Conservation (phyloP, 306 rosid species). For the Hylodesmum podocarpum region DNA sequence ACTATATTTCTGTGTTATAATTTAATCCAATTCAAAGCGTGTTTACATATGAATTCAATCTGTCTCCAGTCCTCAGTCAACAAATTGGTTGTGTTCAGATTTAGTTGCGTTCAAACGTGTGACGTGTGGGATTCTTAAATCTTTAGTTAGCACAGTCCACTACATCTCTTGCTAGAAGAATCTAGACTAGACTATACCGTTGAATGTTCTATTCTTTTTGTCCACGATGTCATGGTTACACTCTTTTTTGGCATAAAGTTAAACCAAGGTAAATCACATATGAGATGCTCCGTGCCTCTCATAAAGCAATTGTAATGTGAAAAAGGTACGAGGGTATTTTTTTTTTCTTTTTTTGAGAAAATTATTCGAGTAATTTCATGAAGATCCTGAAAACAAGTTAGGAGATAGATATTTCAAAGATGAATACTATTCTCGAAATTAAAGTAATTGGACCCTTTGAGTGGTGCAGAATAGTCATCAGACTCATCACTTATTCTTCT, state of each 20-base stretch:
- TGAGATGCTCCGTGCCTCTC: slow-evolving; percentile 23
- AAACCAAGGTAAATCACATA: slow-evolving; percentile 26
- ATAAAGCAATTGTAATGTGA: slow-evolving; percentile 7
- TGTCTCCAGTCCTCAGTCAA: slow-evolving; percentile 1
- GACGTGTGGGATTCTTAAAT: slow-evolving; percentile 22
- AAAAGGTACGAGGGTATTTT: slow-evolving; percentile 16
- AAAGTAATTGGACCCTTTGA: slow-evolving; percentile 28
- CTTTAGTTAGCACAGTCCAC: slow-evolving; percentile 35
- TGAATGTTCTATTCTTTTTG: neutral
- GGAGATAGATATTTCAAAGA: slow-evolving; percentile 29
- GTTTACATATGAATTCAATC: neutral
- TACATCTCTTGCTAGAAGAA: slow-evolving; percentile 30
- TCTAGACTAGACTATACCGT: slow-evolving; percentile 9
- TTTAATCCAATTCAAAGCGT: neutral
- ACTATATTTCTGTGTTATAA: neutral
- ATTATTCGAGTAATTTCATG: slow-evolving; percentile 22
- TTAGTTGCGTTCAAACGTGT: slow-evolving; percentile 24
- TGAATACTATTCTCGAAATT: slow-evolving; percentile 25
- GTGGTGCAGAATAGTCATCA: slow-evolving; percentile 41
- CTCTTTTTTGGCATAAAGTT: slow-evolving; percentile 25
- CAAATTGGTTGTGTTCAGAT: neutral
- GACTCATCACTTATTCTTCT: slow-evolving; percentile 25
- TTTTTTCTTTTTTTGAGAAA: neutral
- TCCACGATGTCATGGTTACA: neutral
- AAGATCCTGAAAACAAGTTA: slow-evolving; percentile 23